These are phyloP conservation scores for Carex cristatella DNA, from an alignment of 176 grass and related monocot species.

Conservation along the genomic window DNA sequence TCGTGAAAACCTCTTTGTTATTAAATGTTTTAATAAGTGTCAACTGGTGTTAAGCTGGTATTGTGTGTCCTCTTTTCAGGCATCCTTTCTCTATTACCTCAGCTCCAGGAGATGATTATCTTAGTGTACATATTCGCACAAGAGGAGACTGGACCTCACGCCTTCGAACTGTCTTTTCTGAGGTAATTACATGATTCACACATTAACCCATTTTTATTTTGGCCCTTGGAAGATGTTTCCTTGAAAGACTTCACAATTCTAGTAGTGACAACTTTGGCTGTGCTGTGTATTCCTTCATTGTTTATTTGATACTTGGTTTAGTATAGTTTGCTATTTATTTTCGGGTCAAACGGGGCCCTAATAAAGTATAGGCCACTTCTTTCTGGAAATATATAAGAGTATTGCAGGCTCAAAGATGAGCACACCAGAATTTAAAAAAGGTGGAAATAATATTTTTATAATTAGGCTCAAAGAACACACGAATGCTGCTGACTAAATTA, in stretches of 20 bases:
- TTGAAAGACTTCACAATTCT: background rate
- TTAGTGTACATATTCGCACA: conserved; percentile 95
- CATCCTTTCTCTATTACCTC: conserved; percentile 98
- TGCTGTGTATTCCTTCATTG: background rate
- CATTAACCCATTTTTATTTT: background rate
- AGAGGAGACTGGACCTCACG: conserved; percentile 90
- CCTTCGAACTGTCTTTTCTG: conserved; percentile 74
- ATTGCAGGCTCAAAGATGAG: background rate
- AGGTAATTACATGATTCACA: conserved; percentile 39
- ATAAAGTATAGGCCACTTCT: background rate
- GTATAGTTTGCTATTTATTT: background rate
- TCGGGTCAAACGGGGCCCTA: background rate
- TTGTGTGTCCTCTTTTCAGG: conserved; percentile 30
- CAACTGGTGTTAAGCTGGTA: conserved; percentile 16
- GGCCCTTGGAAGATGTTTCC: background rate
- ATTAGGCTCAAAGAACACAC: background rate
- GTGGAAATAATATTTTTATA: background rate
- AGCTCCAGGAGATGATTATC: conserved; percentile 76
- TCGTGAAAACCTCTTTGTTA: background rate
- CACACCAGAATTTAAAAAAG: background rate
- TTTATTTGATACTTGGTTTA: background rate
- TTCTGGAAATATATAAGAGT: background rate
- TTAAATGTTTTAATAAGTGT: background rate
- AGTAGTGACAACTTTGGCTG: background rate
- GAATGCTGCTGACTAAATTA: background rate